Evolutionary conservation across 495 filamentous ascomycete species (phyloP).

Genomic region (Xylaria nigripes): DNA sequence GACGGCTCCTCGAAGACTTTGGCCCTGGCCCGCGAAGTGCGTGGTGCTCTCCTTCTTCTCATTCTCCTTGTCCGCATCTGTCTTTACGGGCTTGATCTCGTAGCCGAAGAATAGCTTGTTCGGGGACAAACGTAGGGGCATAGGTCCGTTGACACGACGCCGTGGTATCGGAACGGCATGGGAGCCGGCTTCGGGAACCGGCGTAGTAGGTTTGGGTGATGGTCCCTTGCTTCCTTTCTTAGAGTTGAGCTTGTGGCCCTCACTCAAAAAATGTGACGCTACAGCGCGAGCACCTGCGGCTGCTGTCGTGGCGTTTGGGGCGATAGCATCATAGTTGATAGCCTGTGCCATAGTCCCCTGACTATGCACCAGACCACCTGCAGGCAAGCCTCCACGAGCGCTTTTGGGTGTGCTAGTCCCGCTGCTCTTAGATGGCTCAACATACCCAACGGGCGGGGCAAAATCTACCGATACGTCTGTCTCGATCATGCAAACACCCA

Average conservation of each 20-base stretch:
- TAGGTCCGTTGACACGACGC: slow-evolving; percentile 63
- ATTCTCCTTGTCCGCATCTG: slow-evolving; percentile 61
- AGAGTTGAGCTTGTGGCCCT: slow-evolving; percentile 65
- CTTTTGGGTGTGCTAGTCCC: slow-evolving; percentile 58
- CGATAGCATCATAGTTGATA: slow-evolving; percentile 95
- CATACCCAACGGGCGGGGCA: slow-evolving; percentile 85
- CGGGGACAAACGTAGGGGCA: slow-evolving; percentile 74
- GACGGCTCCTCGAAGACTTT: slow-evolving; percentile 65
- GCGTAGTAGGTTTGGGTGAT: slow-evolving; percentile 74
- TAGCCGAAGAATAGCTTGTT: slow-evolving; percentile 97
- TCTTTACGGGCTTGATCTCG: slow-evolving; percentile 77
- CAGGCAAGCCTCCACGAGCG: slow-evolving; percentile 43
- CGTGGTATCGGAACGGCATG: slow-evolving; percentile 38
- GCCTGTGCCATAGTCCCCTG: slow-evolving; percentile 93
- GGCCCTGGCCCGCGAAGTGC: slow-evolving; percentile 78
- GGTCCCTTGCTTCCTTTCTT: slow-evolving; percentile 74
- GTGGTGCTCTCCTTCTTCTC: slow-evolving; percentile 50
- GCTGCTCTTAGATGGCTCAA: slow-evolving; percentile 60
- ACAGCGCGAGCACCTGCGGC: slow-evolving; percentile 31
- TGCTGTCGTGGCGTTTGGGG: slow-evolving; percentile 60
- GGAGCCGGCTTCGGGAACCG: slow-evolving; percentile 59
- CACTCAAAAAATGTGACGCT: slow-evolving; percentile 67
- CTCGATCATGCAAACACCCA: slow-evolving; percentile 84
- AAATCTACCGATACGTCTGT: slow-evolving; percentile 95
- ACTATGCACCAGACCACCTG: slow-evolving; percentile 64